Conservation (phyloP, 805 yeast genomes). For the Saccharomycopsis sp. region DNA sequence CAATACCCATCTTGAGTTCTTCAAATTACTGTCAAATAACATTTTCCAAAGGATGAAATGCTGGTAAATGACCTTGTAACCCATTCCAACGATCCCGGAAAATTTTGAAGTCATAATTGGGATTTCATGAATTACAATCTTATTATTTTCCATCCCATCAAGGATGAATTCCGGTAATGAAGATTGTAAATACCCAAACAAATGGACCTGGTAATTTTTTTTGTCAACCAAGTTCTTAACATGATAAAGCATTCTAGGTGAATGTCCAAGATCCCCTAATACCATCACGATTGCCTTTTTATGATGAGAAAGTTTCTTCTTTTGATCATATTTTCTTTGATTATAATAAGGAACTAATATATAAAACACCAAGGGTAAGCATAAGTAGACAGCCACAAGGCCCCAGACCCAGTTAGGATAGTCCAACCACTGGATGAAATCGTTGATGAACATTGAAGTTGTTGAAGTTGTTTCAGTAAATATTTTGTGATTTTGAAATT, state of each 20-base stretch:
- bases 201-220: slow-evolving; percentile 60
- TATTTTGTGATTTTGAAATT: no score
- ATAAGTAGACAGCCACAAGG: slow-evolving; percentile 8
- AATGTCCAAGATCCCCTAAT: slow-evolving; percentile 87
- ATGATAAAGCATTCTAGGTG: slow-evolving; percentile 92
- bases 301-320: no score
- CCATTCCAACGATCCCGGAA: slow-evolving; percentile 17
- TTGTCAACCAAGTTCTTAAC: slow-evolving; percentile 66
- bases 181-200: slow-evolving; percentile 74
- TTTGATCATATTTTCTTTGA: slow-evolving; percentile 20
- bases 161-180: slow-evolving; percentile 39
- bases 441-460: no score
- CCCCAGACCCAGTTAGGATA: slow-evolving; percentile 14
- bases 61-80: slow-evolving; percentile 50
- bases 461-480: no score
- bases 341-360: slow-evolving; percentile 27
- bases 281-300: slow-evolving; percentile 72
- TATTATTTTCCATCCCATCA: slow-evolving; percentile 19
- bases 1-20: slow-evolving; percentile 58
- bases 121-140: slow-evolving; percentile 6
- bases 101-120: slow-evolving; percentile 5
- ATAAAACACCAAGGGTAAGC: slow-evolving; percentile 32
- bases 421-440: no score
- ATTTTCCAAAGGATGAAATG: slow-evolving; percentile 34
- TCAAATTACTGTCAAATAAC: slow-evolving; percentile 32